These are phyloP conservation scores for Trichomonas tenax DNA, from an alignment of 208 protist species.

Conservation along the genomic window DNA sequence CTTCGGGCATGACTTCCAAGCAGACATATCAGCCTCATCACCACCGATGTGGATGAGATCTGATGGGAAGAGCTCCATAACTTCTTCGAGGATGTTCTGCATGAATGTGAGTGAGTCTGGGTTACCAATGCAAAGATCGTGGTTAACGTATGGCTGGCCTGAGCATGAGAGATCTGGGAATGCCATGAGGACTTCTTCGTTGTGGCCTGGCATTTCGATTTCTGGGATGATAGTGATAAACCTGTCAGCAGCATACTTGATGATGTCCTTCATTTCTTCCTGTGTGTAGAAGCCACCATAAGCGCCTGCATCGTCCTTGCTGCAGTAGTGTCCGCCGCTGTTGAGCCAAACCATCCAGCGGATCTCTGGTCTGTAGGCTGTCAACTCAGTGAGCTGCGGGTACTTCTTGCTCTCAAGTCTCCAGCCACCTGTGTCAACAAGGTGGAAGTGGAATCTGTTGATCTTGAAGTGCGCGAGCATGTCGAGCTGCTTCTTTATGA, in stretches of 20 bases:
- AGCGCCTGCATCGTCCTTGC: not conserved
- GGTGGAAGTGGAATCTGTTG: constrained; percentile 19
- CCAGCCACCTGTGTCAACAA: not conserved
- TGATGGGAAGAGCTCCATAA: not conserved
- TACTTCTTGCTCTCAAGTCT: not conserved
- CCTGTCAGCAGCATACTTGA: not conserved
- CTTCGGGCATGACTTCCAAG: not conserved
- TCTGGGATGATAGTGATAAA: constrained; percentile 17
- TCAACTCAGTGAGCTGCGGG: not conserved
- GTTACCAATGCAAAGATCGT: not conserved
- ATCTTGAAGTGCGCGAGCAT: not conserved
- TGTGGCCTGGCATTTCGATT: constrained; percentile 20
- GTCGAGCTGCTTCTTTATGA: not conserved
- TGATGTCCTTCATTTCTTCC: not conserved
- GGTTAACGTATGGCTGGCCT: not conserved
- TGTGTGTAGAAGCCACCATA: constrained; percentile 12
- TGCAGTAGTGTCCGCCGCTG: not conserved
- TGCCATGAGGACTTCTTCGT: too few relatives aligned
- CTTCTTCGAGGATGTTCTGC: not conserved
- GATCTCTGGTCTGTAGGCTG: not conserved
- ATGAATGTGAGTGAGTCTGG: not conserved
- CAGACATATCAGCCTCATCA: not conserved
- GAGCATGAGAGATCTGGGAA: constrained; percentile 17
- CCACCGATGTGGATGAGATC: not conserved
- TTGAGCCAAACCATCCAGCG: not conserved